Base-by-base conservation (phyloP, 306 rosid species). In the Amphicarpaea edgeworthii region DNA sequence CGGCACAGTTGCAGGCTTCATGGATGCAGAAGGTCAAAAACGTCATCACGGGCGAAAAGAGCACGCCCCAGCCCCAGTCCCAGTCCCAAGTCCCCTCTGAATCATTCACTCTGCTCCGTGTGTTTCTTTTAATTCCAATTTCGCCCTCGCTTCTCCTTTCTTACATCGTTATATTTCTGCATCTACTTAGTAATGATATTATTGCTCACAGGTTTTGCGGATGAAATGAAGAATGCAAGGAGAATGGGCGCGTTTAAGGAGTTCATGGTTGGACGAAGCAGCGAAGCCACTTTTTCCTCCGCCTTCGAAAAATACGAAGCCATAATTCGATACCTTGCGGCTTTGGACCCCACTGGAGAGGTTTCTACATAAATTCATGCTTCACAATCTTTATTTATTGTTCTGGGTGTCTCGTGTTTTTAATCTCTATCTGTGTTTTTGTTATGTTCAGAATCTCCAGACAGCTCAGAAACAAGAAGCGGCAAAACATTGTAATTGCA, bases 1-100 rank as follows among this genome's bases (percentile, higher is more conserved):
- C 97, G 16, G 28, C 84, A 26, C 92, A 79, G 23, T 83, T 92
- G 12, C 87, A 86, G 2, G 71, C 42, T 75, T 90, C 95, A 82
- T 95, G 97, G 98, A 67, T 90, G 83, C 73, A 84, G 61, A 92
- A 81, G 93, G 77, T 92, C 41, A 94, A 92, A 84, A 93, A 87
- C 8, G 93, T 74, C 86, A 80, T 94, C 76, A 88, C 96, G 11
- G 96, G 97, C 26, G 58, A 89, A 42, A 87, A 86, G 53, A 12
- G 71, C 74, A 26, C 88, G 40, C 1, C 74, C 1, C 41, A 37
- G 1, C 1, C 9, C 3, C 21, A 14, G 7, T 3, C 42, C 38
- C 40, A 6, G 40, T 5, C 85, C 20, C 67, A 74, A 40, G 8
- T 67, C 81, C 53, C 75, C 86, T 76, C 89, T 61, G 83, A 83